Percentiles rank a stretch among this genome's conserved stretches.
Conservation (phyloP, 163 green algal species). For the Scenedesmus sp. region DNA sequence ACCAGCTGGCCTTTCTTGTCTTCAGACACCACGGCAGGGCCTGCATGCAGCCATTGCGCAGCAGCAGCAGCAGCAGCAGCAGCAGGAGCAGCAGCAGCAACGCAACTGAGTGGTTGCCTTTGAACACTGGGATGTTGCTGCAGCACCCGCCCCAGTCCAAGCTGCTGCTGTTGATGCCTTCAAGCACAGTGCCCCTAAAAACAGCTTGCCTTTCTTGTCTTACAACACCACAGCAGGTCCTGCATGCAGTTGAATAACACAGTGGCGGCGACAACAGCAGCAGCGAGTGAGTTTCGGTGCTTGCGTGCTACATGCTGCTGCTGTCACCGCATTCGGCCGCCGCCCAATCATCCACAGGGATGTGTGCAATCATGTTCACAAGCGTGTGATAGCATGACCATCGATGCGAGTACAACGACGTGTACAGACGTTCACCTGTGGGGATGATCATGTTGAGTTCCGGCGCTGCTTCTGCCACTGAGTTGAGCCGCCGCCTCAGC, state of each 20-base stretch:
- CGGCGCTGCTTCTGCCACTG: background rate
- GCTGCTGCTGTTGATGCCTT: too few relatives aligned
- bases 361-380: too few relatives aligned
- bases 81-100: background rate
- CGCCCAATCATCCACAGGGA: slow-evolving; percentile 2
- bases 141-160: too few relatives aligned
- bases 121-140: too few relatives aligned
- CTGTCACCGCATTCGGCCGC: slow-evolving; percentile 4
- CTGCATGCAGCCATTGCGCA: background rate
- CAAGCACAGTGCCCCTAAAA: too few relatives aligned
- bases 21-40: background rate
- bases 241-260: too few relatives aligned
- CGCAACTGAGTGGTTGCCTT: background rate
- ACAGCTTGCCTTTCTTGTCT: too few relatives aligned
- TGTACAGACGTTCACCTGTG: background rate
- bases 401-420: too few relatives aligned
- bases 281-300: too few relatives aligned
- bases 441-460: slow-evolving; percentile 17
- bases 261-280: too few relatives aligned
- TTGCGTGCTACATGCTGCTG: background rate
- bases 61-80: background rate
- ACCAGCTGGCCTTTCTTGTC: background rate
- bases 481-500: slow-evolving; percentile 12
- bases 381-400: too few relatives aligned
- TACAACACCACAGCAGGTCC: too few relatives aligned